Conservation (phyloP, 2,329 filamentous ascomycete species). For the Chaetomium globosum region DNA sequence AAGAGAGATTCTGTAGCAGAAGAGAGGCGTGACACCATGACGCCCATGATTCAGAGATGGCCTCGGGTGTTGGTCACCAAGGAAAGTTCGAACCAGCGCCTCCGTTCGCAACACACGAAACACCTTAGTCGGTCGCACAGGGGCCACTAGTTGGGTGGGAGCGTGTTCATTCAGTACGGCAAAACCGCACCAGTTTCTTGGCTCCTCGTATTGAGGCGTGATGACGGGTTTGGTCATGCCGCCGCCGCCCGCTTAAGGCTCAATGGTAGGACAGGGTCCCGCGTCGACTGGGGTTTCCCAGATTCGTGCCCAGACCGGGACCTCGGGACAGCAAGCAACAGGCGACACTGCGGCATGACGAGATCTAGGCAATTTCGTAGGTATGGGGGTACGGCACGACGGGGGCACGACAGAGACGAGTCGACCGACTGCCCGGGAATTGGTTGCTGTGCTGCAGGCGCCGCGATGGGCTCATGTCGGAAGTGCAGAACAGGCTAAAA, state of each 20-base stretch:
- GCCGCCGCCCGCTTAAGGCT: conserved; percentile 12
- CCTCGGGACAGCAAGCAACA: conserved; percentile 30
- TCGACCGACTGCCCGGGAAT: conserved; percentile 30
- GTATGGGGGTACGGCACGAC: conserved; percentile 10
- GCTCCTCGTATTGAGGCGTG: conserved; percentile 23
- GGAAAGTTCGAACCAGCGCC: conserved; percentile 2
- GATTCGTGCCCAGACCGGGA: conserved; percentile 30
- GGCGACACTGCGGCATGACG: conserved; percentile 17
- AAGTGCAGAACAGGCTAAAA: conserved; percentile 32
- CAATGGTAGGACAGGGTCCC: conserved; percentile 13
- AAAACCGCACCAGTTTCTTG: conserved; percentile 25
- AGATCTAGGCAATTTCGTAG: conserved; percentile 6
- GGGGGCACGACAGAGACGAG: conserved; percentile 28
- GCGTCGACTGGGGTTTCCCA: conserved; percentile 13
- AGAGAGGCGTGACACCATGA: neutral
- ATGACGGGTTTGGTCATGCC: conserved; percentile 21
- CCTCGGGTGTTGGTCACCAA: neutral
- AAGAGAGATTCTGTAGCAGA: neutral
- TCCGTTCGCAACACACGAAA: conserved; percentile 6
- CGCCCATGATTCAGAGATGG: neutral
- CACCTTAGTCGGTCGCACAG: conserved; percentile 2
- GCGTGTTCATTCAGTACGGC: neutral
- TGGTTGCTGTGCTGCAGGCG: conserved; percentile 11
- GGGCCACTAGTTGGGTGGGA: conserved; percentile 3
- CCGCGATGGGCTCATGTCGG: conserved; percentile 28